Conservation (phyloP, 2,329 filamentous ascomycete species). For the Pestalotiopsis fici region DNA sequence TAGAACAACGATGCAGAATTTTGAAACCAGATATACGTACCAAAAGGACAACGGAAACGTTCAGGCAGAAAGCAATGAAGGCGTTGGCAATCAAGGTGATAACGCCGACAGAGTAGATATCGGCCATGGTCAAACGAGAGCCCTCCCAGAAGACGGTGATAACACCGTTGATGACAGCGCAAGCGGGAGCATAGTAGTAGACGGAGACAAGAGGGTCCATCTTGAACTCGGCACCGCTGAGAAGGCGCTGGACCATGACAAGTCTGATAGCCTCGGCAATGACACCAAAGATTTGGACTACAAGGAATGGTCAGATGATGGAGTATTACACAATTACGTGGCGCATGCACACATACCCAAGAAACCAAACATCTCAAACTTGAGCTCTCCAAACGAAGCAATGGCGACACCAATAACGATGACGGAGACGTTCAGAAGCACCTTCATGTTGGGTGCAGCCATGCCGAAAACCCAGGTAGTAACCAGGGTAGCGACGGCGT, state of each 20-base stretch:
- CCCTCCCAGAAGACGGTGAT: constrained; percentile 72
- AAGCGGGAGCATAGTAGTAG: constrained; percentile 88
- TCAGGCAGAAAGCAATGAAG: constrained; percentile 75
- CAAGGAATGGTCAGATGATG: no score
- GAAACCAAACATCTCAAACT: constrained; percentile 68
- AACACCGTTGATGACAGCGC: constrained; percentile 77
- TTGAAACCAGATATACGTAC: no score
- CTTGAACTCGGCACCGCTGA: constrained; percentile 77
- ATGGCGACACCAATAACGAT: constrained; percentile 56
- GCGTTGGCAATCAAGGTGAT: constrained; percentile 72
- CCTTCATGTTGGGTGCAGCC: constrained; percentile 46
- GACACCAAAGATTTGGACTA: constrained; percentile 77
- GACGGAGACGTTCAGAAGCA: constrained; percentile 50
- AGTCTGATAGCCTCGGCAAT: constrained; percentile 79
- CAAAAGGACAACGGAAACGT: constrained; percentile 82
- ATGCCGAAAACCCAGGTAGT: constrained; percentile 62
- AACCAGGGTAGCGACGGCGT: constrained; percentile 67
- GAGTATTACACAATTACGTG: no score
- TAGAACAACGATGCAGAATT: no score
- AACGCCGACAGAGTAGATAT: constrained; percentile 66
- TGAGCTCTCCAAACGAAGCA: constrained; percentile 65
- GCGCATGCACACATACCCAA: no score
- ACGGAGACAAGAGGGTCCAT: constrained; percentile 88
- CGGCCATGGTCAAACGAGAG: constrained; percentile 63
- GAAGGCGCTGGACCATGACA: constrained; percentile 83